phyloP scores from a whole-genome alignment of 2,329 filamentous ascomycete species.

The Dactylellina sp. region DNA sequence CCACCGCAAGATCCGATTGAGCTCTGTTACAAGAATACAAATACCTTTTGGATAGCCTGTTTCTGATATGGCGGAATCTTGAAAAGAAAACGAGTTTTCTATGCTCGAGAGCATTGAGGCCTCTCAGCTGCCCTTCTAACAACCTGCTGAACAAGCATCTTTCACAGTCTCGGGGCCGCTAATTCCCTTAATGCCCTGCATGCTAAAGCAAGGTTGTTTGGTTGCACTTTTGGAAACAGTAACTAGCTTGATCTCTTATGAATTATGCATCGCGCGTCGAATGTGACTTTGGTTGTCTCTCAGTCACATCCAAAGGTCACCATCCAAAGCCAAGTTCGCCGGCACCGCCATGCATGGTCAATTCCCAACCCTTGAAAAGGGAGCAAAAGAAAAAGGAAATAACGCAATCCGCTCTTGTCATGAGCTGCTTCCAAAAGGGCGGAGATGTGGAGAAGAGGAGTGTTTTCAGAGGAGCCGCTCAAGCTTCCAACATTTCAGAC shows the following conservation, averaged over 20 bases:
- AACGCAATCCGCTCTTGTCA: slow-evolving; percentile 51
- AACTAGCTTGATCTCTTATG: slow-evolving; percentile 51
- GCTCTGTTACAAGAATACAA: slow-evolving; percentile 52
- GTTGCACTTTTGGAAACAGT: slow-evolving; percentile 47
- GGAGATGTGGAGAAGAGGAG: slow-evolving; percentile 45
- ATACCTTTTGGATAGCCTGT: slow-evolving; percentile 34
- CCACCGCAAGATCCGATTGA: slow-evolving; percentile 31
- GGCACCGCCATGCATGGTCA: slow-evolving; percentile 31
- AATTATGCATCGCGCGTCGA: slow-evolving; percentile 34
- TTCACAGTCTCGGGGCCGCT: slow-evolving; percentile 38
- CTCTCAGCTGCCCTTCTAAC: slow-evolving; percentile 34
- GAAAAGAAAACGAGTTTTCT: slow-evolving; percentile 21
- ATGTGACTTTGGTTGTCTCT: slow-evolving; percentile 5
- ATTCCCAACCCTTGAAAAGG: slow-evolving; percentile 34
- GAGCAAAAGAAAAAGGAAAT: slow-evolving; percentile 54
- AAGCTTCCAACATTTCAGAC: slow-evolving; percentile 14
- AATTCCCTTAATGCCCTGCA: slow-evolving; percentile 43
- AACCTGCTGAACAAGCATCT: slow-evolving; percentile 25
- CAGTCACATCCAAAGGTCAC: slow-evolving; percentile 28
- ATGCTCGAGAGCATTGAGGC: slow-evolving; percentile 13
- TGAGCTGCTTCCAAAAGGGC: slow-evolving; percentile 45
- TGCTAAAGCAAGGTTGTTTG: slow-evolving; percentile 41
- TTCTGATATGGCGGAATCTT: slow-evolving; percentile 23
- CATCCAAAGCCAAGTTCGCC: slow-evolving; percentile 23
- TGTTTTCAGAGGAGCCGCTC: slow-evolving; percentile 39